phyloP scores from a whole-genome alignment of 192 early-diverging fungal species.

The Tieghemiomyces parasiticus region DNA sequence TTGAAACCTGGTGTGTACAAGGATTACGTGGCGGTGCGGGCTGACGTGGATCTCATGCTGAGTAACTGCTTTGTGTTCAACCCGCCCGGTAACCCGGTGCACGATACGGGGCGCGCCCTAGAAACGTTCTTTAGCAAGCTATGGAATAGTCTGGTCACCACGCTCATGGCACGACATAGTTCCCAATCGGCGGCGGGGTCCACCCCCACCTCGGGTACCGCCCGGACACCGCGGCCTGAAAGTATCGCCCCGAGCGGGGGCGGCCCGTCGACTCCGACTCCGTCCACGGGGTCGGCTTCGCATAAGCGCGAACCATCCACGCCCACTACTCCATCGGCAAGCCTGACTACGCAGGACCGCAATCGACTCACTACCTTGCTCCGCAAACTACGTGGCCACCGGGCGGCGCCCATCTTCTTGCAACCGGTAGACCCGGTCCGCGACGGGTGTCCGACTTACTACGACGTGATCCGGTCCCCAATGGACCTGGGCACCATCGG shows the following conservation, averaged over 20 bases:
- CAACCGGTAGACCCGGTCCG: slow-evolving; percentile 33
- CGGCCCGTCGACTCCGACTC: neutral
- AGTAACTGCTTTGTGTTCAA: slow-evolving; percentile 22
- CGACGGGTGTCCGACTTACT: slow-evolving; percentile 30
- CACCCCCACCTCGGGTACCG: neutral
- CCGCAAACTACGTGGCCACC: slow-evolving; percentile 21
- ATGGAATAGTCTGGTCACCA: neutral
- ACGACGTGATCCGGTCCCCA: slow-evolving; percentile 25
- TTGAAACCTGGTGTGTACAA: slow-evolving; percentile 25
- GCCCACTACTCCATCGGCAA: neutral
- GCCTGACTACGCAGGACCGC: neutral
- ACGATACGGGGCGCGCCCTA: neutral
- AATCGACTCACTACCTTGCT: slow-evolving; percentile 11
- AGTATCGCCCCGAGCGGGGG: neutral
- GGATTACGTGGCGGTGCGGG: slow-evolving; percentile 23
- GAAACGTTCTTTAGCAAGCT: neutral
- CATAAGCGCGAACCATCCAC: neutral
- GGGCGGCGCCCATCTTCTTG: slow-evolving; percentile 28
- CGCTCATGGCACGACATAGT: neutral
- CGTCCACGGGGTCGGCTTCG: neutral
- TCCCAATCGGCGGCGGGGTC: neutral
- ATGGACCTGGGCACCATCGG: slow-evolving; percentile 40
- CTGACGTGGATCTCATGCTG: slow-evolving; percentile 35
- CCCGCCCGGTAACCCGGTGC: slow-evolving; percentile 12
- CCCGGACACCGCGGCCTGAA: neutral